Evolutionary conservation across 2,329 filamentous ascomycete species (phyloP), one percentile per base, ranked within the genome.

Genomic region (Coniella vitis): DNA sequence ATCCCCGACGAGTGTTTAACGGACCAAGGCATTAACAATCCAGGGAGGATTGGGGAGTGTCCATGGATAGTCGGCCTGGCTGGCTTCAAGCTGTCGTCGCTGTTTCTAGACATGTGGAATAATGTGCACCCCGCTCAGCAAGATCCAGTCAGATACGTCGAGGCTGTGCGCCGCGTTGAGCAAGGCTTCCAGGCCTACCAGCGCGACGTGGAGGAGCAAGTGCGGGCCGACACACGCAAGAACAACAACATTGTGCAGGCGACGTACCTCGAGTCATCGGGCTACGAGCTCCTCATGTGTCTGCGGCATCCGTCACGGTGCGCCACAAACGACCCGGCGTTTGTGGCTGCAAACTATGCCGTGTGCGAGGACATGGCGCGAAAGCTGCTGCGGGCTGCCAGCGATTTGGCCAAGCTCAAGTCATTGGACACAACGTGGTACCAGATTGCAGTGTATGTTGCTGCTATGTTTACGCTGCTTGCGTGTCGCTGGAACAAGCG

Each of bases 341-440:
- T 83, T 42, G 76, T 81, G 49, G 73, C 78, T 3, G 78, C 84
- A 38, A 80, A 84, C 55, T 76, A 81, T 47, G 74, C 73, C 38
- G 76, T 85, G 38, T 88, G 84, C 61, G 76, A 87, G 31, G 76
- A 82, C 42, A 79, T 79, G 9, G 77, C 84, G 5, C 73, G 76
- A 40, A 76, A 82, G 53, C 79, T 89, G 65, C 69, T 90, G 3
- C 69, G 72, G 19, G 73, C 76, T 21, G 78, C 83, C 5, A 70
- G 73, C 19, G 70, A 79, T 46, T 65, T 90, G 41, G 76, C 79
- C 50, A 74, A 73, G 56, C 70, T 82, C 49, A 86, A 84, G 59
- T 81, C 80, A 38, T 67, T 90, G 4, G 87, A 91, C 59, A 87
- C 84, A 1, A 88, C 86, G 1, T 90, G 86, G 85, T 86, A 87